Evolutionary conservation across 805 yeast species (phyloP), one percentile per base, ranked within the genome.

Genomic region (Kuraishia borneana): DNA sequence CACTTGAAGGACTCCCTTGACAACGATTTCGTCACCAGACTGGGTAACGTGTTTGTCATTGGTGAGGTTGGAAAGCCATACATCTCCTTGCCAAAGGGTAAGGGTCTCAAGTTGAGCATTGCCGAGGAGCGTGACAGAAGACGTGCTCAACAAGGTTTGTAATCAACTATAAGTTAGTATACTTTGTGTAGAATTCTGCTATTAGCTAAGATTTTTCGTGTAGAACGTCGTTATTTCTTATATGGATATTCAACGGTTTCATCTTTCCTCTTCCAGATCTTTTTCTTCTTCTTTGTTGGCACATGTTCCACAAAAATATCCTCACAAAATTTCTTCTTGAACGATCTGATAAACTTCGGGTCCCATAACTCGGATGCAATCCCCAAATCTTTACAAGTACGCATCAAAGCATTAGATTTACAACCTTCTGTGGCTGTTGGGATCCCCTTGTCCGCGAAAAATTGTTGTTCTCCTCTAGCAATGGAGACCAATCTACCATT

Each of bases 111-210:
- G 77, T 78, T 87, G 63, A 64, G 89, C 58, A 87, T 87, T 63
- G 73, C 95, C 61, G 96, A 87, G 74, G 96, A 87, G 79, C 85
- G 96, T 73, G 96, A 87, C 83, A 78, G 88, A 77, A 88, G 94
- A 72, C 83, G 95, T 72, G 87, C 89, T 60, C 82, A 74, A 63
- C 66, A 63, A 53, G 74, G 73, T 63, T 65, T 69, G 58, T 25
- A 25, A 25, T 10, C 16, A n/a, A n/a, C n/a, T n/a, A n/a, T n/a
- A n/a, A n/a, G n/a, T n/a, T n/a, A n/a, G n/a, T n/a, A n/a, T n/a
- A n/a, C 64, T 65, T 14, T 16, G n/a, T 31, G 12, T 23, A 16
- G 12, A 23, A 16, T n/a, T n/a, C 13, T n/a, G n/a, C n/a, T n/a
- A n/a, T n/a, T n/a, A n/a, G n/a, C n/a, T 17, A 18, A 26, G 29